Evolutionary conservation across 805 yeast species (phyloP).

Genomic region (Cyberlindnera japonica): DNA sequence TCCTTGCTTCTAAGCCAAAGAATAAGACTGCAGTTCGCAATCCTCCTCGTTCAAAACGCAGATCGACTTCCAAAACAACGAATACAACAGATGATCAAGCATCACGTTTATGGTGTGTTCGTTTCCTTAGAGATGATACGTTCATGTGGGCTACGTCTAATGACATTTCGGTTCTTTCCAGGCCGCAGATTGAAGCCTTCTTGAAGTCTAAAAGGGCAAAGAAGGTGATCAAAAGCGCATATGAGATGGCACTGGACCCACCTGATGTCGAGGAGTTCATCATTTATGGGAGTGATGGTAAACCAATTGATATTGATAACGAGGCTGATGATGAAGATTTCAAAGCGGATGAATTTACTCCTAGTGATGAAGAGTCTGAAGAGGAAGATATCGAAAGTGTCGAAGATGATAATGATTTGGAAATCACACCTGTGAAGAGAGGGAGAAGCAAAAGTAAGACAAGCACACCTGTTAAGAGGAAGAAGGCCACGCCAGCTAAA

Average conservation of each 20-base stretch:
- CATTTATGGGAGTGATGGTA: conserved; percentile 39
- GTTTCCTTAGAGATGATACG: conserved; percentile 70
- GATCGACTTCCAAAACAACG: conserved; percentile 1
- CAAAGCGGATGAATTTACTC: conserved; percentile 16
- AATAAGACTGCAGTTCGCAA: too few species aligned
- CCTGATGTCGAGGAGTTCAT: conserved; percentile 45
- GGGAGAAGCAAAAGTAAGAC: conserved; percentile 17
- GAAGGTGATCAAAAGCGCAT: conserved; percentile 46
- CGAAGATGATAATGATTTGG: conserved; percentile 18
- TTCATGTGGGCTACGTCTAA: conserved; percentile 59
- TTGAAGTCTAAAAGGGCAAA: conserved; percentile 38
- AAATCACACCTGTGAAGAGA: conserved; percentile 6
- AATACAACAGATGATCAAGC: conserved; percentile 4
- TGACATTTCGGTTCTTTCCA: conserved; percentile 47
- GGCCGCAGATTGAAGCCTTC: conserved; percentile 39
- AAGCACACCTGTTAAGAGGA: conserved; percentile 13
- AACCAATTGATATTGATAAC: conserved; percentile 32
- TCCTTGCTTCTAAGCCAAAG: conserved; percentile 49
- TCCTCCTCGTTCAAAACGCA: conserved; percentile 13
- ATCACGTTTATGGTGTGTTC: conserved; percentile 44
- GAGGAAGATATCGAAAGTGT: conserved; percentile 28
- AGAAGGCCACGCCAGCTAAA: conserved; percentile 13
- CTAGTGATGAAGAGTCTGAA: conserved; percentile 29
- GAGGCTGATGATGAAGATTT: conserved; percentile 33
- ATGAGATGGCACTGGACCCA: conserved; percentile 51